These are phyloP conservation scores for Golubevia sp. DNA, from an alignment of 1,284 basidiomycete species.

Conservation along the genomic window DNA sequence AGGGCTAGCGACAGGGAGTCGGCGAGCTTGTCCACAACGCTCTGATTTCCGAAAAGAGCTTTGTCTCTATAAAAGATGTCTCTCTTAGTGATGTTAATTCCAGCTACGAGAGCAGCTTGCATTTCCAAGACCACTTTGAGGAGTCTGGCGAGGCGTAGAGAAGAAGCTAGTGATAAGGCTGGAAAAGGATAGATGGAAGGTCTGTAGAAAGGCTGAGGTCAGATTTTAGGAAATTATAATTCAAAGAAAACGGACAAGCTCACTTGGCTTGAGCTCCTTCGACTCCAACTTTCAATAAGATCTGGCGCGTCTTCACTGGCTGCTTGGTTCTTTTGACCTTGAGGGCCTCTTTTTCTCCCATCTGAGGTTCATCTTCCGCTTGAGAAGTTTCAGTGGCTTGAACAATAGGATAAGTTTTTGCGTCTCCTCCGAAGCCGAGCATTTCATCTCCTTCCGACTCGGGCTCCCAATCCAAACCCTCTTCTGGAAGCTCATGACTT, in stretches of 20 bases:
- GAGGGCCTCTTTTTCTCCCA: too few relatives aligned
- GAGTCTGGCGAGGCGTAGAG: not conserved
- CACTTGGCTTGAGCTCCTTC: not conserved
- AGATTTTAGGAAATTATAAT: not conserved
- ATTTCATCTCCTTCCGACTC: not conserved
- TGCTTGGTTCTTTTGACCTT: not conserved
- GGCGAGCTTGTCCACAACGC: conserved; percentile 25
- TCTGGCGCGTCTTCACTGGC: not conserved
- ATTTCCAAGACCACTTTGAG: not conserved
- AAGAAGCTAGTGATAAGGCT: not conserved
- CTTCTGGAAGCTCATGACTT: not conserved
- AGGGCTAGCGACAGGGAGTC: conserved; percentile 13
- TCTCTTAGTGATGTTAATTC: conserved; percentile 9
- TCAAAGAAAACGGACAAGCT: not conserved
- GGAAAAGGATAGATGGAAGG: not conserved
- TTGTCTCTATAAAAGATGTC: conserved; percentile 41
- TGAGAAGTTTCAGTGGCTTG: not conserved
- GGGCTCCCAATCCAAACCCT: not conserved
- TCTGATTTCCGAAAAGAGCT: conserved; percentile 27
- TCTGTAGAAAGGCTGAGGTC: not conserved
- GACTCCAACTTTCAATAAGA: not conserved
- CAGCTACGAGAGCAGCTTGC: not conserved
- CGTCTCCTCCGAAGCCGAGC: not conserved
- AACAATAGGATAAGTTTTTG: not conserved
- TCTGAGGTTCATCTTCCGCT: too few relatives aligned